Conservation (phyloP, 768 basidiomycete species). For the Amanita inopinata region DNA sequence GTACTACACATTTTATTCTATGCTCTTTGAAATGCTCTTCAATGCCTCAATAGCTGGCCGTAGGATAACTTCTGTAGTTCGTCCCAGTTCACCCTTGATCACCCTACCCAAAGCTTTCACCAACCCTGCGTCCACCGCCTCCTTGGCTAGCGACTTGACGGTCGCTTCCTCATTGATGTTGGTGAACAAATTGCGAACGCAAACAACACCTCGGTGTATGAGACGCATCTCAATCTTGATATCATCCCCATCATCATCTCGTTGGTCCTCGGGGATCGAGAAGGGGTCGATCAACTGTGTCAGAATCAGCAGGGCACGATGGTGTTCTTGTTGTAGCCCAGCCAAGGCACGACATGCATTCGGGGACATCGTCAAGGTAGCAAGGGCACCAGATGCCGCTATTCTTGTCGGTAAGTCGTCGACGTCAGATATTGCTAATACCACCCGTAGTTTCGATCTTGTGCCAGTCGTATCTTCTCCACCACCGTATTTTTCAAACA, state of each 20-base stretch:
- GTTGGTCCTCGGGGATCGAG: slow-evolving; percentile 21
- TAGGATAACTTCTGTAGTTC: slow-evolving; percentile 27
- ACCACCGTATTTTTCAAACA: slow-evolving; percentile 67
- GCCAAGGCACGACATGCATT: slow-evolving; percentile 53
- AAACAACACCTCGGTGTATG: slow-evolving; percentile 72
- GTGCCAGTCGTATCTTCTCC: slow-evolving; percentile 25
- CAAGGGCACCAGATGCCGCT: slow-evolving; percentile 88
- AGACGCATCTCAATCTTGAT: slow-evolving; percentile 45
- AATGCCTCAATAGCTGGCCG: slow-evolving; percentile 42
- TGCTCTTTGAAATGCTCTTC: slow-evolving; percentile 22
- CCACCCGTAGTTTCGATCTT: slow-evolving; percentile 65
- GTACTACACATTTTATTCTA: background rate
- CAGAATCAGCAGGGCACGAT: slow-evolving; percentile 55
- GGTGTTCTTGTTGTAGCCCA: slow-evolving; percentile 53
- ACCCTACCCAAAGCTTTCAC: slow-evolving; percentile 40
- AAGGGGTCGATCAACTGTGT: slow-evolving; percentile 59
- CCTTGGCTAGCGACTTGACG: slow-evolving; percentile 35
- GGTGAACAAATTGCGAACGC: slow-evolving; percentile 51
- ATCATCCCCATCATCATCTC: slow-evolving; percentile 28
- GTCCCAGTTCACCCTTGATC: slow-evolving; percentile 30
- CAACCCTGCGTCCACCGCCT: slow-evolving; percentile 45
- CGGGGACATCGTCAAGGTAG: slow-evolving; percentile 59
- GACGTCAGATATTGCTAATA: slow-evolving; percentile 79
- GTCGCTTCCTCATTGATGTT: slow-evolving; percentile 31
- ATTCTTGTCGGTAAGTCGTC: slow-evolving; percentile 78